These are phyloP conservation scores for Neurospora sp. DNA, from an alignment of 495 filamentous ascomycete genomes.

Conservation along the genomic window DNA sequence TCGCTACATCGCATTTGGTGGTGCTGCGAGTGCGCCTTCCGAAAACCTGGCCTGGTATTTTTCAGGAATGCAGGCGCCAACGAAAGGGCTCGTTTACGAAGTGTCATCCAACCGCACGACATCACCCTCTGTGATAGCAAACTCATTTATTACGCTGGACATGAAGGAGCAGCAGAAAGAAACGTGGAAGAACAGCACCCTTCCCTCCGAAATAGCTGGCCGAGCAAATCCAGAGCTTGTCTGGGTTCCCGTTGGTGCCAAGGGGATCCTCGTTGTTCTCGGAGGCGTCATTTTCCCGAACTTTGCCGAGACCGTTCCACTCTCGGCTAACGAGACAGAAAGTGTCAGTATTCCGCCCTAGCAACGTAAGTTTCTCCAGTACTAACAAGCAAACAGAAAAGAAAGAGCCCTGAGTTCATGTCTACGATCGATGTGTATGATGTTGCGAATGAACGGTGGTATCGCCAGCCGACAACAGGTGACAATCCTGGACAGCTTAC, in stretches of 20 bases:
- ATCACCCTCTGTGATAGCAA: background rate
- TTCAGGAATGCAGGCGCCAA: conserved; percentile 30
- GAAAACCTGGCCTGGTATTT: conserved; percentile 69
- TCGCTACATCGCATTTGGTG: conserved; percentile 56
- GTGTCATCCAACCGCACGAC: background rate
- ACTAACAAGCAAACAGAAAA: conserved; percentile 21
- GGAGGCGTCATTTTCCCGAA: conserved; percentile 52
- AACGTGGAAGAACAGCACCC: conserved; percentile 45
- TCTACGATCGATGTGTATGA: conserved; percentile 58
- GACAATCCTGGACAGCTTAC: conserved; percentile 39
- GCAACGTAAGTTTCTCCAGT: background rate
- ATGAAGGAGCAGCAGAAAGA: conserved; percentile 40
- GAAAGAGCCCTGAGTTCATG: conserved; percentile 51
- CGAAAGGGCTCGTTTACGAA: too few relatives aligned
- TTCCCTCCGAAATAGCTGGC: conserved; percentile 40
- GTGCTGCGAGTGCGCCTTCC: conserved; percentile 52
- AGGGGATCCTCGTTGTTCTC: conserved; percentile 55
- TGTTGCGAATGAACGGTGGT: conserved; percentile 46
- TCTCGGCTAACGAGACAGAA: conserved; percentile 20
- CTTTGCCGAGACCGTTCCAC: too few relatives aligned
- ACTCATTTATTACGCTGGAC: conserved; percentile 50
- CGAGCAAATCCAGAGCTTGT: conserved; percentile 56
- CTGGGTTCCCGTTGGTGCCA: conserved; percentile 57
- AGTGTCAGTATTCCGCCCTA: conserved; percentile 28
- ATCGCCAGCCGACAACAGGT: conserved; percentile 50